phyloP scores from a whole-genome alignment of 768 basidiomycete species.

The Plicaturopsis crispa region DNA sequence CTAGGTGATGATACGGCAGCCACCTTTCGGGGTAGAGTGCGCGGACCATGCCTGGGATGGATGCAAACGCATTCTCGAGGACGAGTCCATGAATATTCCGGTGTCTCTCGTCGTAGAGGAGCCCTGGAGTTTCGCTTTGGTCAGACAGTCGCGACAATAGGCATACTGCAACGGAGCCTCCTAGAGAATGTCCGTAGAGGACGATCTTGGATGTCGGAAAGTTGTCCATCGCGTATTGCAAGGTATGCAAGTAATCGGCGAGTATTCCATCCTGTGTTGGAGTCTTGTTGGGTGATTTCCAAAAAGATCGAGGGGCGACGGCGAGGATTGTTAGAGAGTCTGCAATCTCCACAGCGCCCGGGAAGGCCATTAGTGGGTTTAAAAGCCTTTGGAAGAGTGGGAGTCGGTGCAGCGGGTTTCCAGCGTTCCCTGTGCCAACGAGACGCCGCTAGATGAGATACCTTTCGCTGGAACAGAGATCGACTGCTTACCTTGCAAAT shows the following conservation, averaged over 20 bases:
- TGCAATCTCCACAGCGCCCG: background rate
- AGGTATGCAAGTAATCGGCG: conserved; percentile 29
- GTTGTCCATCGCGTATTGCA: conserved; percentile 20
- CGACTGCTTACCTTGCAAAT: conserved; percentile 30
- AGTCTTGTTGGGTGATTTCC: conserved; percentile 31
- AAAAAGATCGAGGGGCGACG: conserved; percentile 41
- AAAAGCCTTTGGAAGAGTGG: conserved; percentile 32
- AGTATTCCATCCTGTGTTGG: conserved; percentile 32
- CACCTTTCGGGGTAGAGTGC: conserved; percentile 39
- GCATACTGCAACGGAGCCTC: conserved; percentile 34
- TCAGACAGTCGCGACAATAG: conserved; percentile 18
- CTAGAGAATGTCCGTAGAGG: conserved; percentile 42
- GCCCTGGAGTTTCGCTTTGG: background rate
- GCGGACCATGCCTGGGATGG: conserved; percentile 36
- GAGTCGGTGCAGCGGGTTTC: conserved; percentile 37
- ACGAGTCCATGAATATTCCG: conserved; percentile 27
- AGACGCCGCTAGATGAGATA: too few relatives aligned
- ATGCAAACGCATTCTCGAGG: conserved; percentile 44
- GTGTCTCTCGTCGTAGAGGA: conserved; percentile 4
- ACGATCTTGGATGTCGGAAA: conserved; percentile 27
- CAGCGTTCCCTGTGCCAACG: conserved; percentile 37
- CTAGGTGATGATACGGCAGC: conserved; percentile 44
- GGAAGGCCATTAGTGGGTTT: conserved; percentile 7
- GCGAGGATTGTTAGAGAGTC: conserved; percentile 23
- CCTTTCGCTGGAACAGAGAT: too few relatives aligned